phyloP scores from a whole-genome alignment of 345 rosid genomes.

The Garcia nutans region DNA sequence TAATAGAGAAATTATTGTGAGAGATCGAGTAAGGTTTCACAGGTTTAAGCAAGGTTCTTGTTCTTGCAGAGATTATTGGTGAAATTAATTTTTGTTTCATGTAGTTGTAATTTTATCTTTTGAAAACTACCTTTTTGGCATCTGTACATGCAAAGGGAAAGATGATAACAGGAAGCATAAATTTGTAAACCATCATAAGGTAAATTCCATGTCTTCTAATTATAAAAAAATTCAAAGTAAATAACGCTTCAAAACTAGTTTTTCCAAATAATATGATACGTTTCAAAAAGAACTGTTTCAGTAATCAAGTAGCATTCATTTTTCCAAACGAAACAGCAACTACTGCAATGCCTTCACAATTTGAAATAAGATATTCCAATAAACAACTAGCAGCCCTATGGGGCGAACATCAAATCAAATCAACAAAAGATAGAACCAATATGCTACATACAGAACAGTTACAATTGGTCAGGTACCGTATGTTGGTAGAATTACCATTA shows the following conservation, averaged over 20 bases:
- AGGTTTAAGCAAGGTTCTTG: slow-evolving; percentile 67
- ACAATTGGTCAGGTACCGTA: slow-evolving; percentile 15
- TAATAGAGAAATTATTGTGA: slow-evolving; percentile 66
- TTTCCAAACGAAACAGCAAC: neutral
- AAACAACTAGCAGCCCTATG: slow-evolving; percentile 17
- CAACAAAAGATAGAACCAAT: slow-evolving; percentile 14
- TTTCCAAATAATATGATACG: too few relatives aligned
- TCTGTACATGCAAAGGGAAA: neutral
- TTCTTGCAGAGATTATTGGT: slow-evolving; percentile 88
- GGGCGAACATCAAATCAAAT: slow-evolving; percentile 14
- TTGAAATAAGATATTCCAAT: neutral
- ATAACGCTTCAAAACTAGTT: too few relatives aligned
- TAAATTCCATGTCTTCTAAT: too few relatives aligned
- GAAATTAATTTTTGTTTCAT: slow-evolving; percentile 10
- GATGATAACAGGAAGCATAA: neutral
- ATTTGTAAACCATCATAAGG: neutral
- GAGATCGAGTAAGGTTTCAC: slow-evolving; percentile 84
- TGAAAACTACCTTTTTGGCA: too few relatives aligned
- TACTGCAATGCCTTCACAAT: neutral
- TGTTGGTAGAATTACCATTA: slow-evolving; percentile 17
- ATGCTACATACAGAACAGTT: slow-evolving; percentile 28
- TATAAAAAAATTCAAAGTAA: too few relatives aligned
- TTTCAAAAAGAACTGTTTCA: too few relatives aligned
- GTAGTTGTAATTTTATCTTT: too few relatives aligned
- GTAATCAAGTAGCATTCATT: too few relatives aligned